phyloP scores from a whole-genome alignment of 1,284 basidiomycete genomes.

The Ganoderma meredithae region DNA sequence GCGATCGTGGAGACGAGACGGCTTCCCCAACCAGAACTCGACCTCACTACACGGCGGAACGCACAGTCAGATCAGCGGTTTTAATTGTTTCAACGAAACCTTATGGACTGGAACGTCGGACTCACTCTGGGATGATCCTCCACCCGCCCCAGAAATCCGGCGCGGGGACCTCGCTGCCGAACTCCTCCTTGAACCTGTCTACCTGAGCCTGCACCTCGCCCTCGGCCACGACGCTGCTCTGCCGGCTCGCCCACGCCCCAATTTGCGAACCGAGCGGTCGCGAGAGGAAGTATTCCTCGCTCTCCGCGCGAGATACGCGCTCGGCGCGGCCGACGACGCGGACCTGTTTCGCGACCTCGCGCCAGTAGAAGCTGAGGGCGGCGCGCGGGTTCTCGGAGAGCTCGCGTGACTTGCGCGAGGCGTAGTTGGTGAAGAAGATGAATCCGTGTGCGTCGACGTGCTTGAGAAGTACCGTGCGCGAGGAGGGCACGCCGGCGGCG shows the following conservation, averaged over 20 bases:
- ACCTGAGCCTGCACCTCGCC: slow-evolving; percentile 73
- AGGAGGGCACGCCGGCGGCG: slow-evolving; percentile 78
- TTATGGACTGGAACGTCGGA: slow-evolving; percentile 30
- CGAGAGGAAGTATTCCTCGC: slow-evolving; percentile 84
- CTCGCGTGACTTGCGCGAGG: slow-evolving; percentile 89
- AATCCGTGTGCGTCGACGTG: slow-evolving; percentile 88
- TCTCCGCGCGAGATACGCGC: slow-evolving; percentile 75
- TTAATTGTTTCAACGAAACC: neutral
- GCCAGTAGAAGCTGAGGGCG: slow-evolving; percentile 92
- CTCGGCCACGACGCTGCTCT: slow-evolving; percentile 81
- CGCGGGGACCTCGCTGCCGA: slow-evolving; percentile 74
- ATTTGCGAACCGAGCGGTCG: slow-evolving; percentile 87
- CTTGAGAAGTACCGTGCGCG: slow-evolving; percentile 92
- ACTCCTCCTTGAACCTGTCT: slow-evolving; percentile 65
- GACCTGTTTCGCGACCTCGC: slow-evolving; percentile 83
- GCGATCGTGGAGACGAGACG: slow-evolving; percentile 89
- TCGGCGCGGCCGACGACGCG: slow-evolving; percentile 89
- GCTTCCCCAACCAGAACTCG: slow-evolving; percentile 95
- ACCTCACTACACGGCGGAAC: slow-evolving; percentile 58
- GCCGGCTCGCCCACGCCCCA: slow-evolving; percentile 93
- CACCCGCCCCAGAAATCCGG: slow-evolving; percentile 98
- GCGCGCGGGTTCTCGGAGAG: slow-evolving; percentile 80
- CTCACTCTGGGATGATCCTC: slow-evolving; percentile 89
- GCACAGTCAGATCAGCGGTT: neutral
- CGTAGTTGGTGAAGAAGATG: slow-evolving; percentile 97